Percentiles rank a stretch among this genome's conserved stretches.
Evolutionary conservation across 139 green algal genomes (phyloP).

Genomic region (Tetraselmis chui): DNA sequence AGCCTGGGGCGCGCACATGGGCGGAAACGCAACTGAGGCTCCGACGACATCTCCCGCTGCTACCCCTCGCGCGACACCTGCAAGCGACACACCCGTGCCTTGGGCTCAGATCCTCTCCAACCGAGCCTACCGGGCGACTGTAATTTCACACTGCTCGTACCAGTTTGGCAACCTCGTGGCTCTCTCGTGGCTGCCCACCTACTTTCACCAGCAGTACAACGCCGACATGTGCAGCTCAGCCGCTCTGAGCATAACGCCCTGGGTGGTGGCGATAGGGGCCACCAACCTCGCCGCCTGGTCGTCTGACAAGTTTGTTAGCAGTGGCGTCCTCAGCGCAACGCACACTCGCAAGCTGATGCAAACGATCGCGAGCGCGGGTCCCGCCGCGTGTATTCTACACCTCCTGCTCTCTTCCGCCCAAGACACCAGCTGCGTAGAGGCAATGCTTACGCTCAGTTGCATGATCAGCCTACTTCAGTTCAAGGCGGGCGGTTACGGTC

Average conservation of each 20-base stretch:
- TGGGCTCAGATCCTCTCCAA: not conserved
- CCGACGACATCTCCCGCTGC: not conserved
- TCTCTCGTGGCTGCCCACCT: not conserved
- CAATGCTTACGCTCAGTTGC: not conserved
- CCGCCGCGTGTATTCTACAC: not conserved
- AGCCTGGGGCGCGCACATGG: not conserved
- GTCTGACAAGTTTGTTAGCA: not conserved
- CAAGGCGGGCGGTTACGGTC: not conserved
- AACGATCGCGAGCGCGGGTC: not conserved
- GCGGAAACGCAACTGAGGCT: not conserved
- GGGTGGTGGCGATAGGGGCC: not conserved
- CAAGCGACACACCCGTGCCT: not conserved
- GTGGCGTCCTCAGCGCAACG: not conserved
- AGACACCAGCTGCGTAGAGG: not conserved
- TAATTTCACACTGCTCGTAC: not conserved
- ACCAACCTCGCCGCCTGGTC: not conserved
- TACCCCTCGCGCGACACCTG: too few species aligned
- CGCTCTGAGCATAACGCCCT: not conserved
- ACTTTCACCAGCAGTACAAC: not conserved
- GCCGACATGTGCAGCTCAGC: not conserved
- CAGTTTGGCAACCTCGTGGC: not conserved
- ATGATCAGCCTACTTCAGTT: not conserved
- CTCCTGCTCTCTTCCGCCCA: not conserved
- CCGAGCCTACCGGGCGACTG: not conserved
- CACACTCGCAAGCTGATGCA: not conserved